A percentile compares a stretch with the other conserved stretches of the same genome.
These are phyloP conservation scores for Haematococcus sp. DNA, from an alignment of 139 green algal species.

Conservation along the genomic window DNA sequence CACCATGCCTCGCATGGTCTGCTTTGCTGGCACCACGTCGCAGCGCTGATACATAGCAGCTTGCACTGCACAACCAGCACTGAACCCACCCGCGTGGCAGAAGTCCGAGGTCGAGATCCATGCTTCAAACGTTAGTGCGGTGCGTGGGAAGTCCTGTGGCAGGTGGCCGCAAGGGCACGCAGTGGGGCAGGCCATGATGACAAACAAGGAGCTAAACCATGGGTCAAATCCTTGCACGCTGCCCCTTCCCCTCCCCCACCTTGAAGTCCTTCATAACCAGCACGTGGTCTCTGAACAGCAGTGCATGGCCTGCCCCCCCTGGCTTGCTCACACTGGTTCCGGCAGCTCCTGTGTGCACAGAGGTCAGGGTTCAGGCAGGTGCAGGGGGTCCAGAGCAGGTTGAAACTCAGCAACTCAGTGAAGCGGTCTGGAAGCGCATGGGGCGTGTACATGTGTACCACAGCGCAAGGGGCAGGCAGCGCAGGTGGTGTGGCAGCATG, in stretches of 20 bases:
- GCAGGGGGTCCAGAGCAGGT: constrained; percentile 18
- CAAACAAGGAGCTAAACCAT: too few species aligned
- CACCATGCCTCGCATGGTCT: too few species aligned
- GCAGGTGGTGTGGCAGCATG: neutral
- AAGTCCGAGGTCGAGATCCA: constrained; percentile 82
- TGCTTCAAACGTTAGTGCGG: constrained; percentile 79
- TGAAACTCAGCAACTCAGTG: constrained; percentile 20
- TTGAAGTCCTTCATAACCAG: constrained; percentile 75
- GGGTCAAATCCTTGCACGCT: too few species aligned
- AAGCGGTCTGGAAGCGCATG: constrained; percentile 15
- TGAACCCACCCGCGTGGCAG: constrained; percentile 62
- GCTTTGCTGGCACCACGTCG: neutral
- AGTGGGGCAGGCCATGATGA: too few species aligned
- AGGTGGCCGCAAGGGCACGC: too few species aligned
- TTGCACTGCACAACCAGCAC: too few species aligned
- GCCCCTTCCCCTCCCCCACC: too few species aligned
- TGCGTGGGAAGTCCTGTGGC: constrained; percentile 68
- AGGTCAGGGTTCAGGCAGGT: too few species aligned
- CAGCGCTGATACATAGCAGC: too few species aligned
- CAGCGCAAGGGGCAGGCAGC: neutral
- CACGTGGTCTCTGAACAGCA: constrained; percentile 76
- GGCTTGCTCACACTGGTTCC: constrained; percentile 22
- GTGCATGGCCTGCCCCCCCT: constrained; percentile 66
- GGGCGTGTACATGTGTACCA: neutral
- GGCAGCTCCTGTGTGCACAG: neutral